Conservation (phyloP, 2,329 filamentous ascomycete species). For the Fusarium vanettenii region DNA sequence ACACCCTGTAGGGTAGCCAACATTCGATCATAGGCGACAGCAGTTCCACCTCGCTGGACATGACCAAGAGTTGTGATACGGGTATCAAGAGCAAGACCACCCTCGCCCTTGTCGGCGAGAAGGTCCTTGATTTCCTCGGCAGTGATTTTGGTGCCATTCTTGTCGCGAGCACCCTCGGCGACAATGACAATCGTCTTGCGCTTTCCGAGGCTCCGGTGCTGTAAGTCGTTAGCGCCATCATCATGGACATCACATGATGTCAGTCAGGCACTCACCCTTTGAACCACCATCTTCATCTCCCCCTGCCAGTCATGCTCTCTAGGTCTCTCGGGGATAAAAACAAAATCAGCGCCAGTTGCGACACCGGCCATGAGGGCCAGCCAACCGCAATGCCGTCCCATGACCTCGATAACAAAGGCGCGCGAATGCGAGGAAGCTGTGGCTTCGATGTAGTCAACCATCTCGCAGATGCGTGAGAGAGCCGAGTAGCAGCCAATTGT, state of each 20-base stretch:
- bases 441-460: slow-evolving; percentile 96
- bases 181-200: slow-evolving; percentile 98
- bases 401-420: slow-evolving; percentile 97
- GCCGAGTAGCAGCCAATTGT: slow-evolving; percentile 98
- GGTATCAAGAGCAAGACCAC: slow-evolving; percentile 84
- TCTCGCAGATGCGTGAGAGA: slow-evolving; percentile 90
- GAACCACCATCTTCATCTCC: slow-evolving; percentile 85
- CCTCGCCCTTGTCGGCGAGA: slow-evolving; percentile 75
- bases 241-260: neutral
- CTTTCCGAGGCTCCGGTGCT: slow-evolving; percentile 92
- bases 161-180: slow-evolving; percentile 92
- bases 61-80: slow-evolving; percentile 95
- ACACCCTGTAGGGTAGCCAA: slow-evolving; percentile 93
- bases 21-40: slow-evolving; percentile 95
- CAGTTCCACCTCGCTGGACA: slow-evolving; percentile 93
- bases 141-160: slow-evolving; percentile 84
- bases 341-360: slow-evolving; percentile 93
- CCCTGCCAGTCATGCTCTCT: slow-evolving; percentile 88
- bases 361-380: slow-evolving; percentile 96
- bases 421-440: slow-evolving; percentile 94
- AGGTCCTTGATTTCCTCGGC: slow-evolving; percentile 87
- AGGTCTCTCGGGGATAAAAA: slow-evolving; percentile 96
- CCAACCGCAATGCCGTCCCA: slow-evolving; percentile 99
- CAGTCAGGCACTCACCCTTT: slow-evolving; percentile 63
- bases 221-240: slow-evolving; percentile 34